Conservation (phyloP, 164 flowering plant species). For the Buxus sempervirens region DNA sequence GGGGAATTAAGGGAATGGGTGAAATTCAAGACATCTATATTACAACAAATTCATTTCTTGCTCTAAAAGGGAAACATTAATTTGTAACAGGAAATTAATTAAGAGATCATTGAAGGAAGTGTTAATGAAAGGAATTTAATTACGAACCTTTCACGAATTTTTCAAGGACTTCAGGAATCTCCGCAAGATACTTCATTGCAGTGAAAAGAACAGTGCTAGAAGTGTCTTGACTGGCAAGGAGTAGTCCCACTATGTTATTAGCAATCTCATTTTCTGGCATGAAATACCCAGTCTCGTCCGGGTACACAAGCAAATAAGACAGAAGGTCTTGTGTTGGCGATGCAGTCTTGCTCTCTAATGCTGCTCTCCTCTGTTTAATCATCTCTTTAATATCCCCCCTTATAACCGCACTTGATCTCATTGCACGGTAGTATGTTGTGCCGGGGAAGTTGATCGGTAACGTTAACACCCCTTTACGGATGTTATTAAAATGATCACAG, state of each 20-base stretch:
- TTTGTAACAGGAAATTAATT: no score
- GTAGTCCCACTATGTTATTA: conserved; percentile 12
- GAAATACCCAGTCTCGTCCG: conserved; percentile 10
- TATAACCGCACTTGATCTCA: background rate
- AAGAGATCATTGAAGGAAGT: no score
- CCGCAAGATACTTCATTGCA: conserved; percentile 13
- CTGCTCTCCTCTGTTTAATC: no score
- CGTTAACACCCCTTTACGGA: conserved; percentile 1
- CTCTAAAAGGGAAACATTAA: no score
- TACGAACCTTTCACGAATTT: conserved; percentile 10
- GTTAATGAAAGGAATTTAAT: no score
- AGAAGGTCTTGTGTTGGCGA: conserved; percentile 4
- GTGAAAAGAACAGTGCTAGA: conserved; percentile 8
- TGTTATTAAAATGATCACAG: background rate
- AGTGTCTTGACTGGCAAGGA: conserved; percentile 15
- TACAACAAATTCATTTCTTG: no score
- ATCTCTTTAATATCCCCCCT: conserved; percentile 5
- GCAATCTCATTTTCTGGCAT: conserved; percentile 7
- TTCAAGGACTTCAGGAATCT: conserved; percentile 7
- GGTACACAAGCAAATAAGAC: conserved; percentile 5
- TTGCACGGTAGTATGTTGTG: conserved; percentile 12
- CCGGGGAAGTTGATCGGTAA: conserved; percentile 16
- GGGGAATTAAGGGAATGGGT: no score
- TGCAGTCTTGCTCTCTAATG: no score
- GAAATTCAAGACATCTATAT: no score